Base-by-base conservation (phyloP, 345 rosid species). In the Ceriops zippeliana region DNA sequence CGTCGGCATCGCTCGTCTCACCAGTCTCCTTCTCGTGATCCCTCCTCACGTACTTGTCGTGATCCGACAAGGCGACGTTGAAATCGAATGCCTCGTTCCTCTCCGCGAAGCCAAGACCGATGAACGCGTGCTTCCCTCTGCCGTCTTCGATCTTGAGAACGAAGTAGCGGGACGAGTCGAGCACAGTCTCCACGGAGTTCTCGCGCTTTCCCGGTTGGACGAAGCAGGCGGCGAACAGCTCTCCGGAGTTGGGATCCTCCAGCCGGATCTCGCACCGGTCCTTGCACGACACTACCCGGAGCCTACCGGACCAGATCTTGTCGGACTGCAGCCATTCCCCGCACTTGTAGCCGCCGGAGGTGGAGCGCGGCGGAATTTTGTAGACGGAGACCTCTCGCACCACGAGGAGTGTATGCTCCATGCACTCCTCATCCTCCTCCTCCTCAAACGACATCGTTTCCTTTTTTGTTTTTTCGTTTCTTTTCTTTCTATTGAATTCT, bases 301-400 rank as follows among this genome's bases (percentile, higher is more conserved):
- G 96, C 7, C 99, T 79, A 21, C 99, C 99, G 15, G 97, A 72
- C 98, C 99, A 95, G 92, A 91, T 95, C 99, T 92, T 95, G 72
- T 95, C 97, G 63, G 99, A 86, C 66, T 95, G 99, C 46, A 95
- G 81, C 99, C 99, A 95, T 73, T 95, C 99, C 26, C 99, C 98
- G 83, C 99, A 95, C 76, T 95, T 95, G 87, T 95, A 95, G 21
- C 98, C 97, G 22, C 97, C 98, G 53, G 98, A 90, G 51, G 97
- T 95, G 65, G 90, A 78, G 52, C 97, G 90, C 42, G 99, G 98
- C 4, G 96, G 97, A 81, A 95, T 95, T 79, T 91, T 95, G 91
- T 74, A 95, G 15, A 95, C 89, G 70, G 85, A 75, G 61, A 95
- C 99, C 65, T 95, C 99, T 35, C 96, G 98, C 58, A 95, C 99